phyloP scores from a whole-genome alignment of 345 rosid genomes.

The Eutrema heterophyllum region DNA sequence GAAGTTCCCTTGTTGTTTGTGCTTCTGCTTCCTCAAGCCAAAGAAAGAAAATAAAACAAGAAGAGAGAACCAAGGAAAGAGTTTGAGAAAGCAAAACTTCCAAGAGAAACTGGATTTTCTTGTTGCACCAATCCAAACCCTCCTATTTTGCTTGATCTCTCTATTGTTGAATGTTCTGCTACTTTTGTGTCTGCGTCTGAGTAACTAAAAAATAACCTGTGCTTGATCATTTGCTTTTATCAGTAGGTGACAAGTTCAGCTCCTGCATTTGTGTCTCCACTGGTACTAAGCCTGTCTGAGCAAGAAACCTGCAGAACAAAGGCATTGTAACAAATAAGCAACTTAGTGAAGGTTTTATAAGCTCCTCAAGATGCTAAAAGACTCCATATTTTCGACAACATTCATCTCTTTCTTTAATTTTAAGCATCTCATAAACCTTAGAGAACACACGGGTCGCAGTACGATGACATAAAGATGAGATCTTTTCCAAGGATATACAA shows the following conservation, averaged over 20 bases:
- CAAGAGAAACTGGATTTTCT: background rate
- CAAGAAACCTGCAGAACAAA: conserved; percentile 67
- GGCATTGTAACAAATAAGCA: background rate
- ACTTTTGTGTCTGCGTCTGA: background rate
- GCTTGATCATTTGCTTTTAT: conserved; percentile 28
- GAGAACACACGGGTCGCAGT: background rate
- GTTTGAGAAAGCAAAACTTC: conserved; percentile 1
- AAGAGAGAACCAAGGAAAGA: conserved; percentile 28
- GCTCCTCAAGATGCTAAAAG: background rate
- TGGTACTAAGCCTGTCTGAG: conserved; percentile 73
- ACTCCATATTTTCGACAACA: background rate
- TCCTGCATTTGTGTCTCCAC: conserved; percentile 83
- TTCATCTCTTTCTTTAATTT: background rate
- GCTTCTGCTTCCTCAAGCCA: conserved; percentile 30
- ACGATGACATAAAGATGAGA: background rate
- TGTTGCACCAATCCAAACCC: conserved; percentile 15
- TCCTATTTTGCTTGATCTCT: conserved; percentile 13
- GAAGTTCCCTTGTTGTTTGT: conserved; percentile 45
- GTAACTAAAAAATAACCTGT: background rate
- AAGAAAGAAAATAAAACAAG: conserved; percentile 40
- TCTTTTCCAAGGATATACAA: background rate
- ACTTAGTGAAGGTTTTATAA: background rate
- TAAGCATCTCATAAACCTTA: background rate
- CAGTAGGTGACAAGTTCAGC: conserved; percentile 51
- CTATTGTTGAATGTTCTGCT: conserved; percentile 9